phyloP scores from a whole-genome alignment of 805 yeast species.

The Isabelozyma gotoi region DNA sequence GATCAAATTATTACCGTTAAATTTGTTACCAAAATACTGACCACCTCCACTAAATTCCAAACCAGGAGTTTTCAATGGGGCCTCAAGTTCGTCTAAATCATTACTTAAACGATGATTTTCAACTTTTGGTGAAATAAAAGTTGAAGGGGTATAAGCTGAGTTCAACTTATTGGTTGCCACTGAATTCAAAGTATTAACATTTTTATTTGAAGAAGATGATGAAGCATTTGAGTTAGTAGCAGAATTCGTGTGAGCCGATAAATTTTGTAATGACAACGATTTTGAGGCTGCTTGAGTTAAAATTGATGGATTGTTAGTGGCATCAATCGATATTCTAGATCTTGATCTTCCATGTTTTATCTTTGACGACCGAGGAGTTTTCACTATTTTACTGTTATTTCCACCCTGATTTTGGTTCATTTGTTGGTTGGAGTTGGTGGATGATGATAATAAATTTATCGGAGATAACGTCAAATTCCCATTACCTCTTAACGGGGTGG shows the following conservation, averaged over 20 bases:
- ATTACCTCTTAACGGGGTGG: conserved; percentile 36
- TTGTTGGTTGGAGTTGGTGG: background rate
- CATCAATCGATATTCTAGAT: conserved; percentile 40
- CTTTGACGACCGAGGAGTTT: conserved; percentile 33
- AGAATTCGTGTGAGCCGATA: background rate
- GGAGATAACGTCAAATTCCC: conserved; percentile 17
- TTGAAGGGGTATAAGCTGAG: conserved; percentile 29
- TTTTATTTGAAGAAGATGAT: background rate
- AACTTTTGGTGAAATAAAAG: conserved; percentile 23
- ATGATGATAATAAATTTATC: conserved; percentile 15
- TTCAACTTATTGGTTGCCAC: conserved; percentile 12
- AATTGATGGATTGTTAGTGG: conserved; percentile 17
- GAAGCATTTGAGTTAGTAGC: background rate
- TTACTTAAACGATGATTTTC: conserved; percentile 19
- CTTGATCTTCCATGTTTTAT: conserved; percentile 38
- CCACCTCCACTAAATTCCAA: background rate
- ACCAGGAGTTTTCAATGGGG: conserved; percentile 21
- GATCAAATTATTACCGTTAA: background rate
- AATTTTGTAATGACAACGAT: conserved; percentile 6
- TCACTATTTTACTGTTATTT: conserved; percentile 24
- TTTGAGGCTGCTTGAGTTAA: conserved; percentile 4
- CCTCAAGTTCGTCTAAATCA: conserved; percentile 19
- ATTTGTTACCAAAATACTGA: background rate
- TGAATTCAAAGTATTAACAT: background rate
- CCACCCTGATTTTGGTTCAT: background rate